Conservation (phyloP, 1,284 basidiomycete genomes). For the Trametes sp. region DNA sequence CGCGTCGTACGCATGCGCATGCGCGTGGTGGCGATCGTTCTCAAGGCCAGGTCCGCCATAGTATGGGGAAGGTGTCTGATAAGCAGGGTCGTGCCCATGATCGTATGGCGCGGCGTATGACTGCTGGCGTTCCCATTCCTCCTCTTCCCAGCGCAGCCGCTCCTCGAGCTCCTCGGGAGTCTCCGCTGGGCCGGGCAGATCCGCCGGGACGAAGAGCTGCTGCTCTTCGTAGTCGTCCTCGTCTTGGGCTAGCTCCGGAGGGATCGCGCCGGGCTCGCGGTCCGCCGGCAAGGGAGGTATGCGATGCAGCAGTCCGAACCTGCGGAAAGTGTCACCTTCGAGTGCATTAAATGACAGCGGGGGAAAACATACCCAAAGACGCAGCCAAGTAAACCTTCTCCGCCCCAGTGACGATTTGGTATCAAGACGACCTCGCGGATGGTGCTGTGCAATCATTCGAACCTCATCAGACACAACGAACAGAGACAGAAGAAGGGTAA, state of each 20-base stretch:
- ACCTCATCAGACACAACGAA: constrained; percentile 19
- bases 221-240: constrained; percentile 63
- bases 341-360: constrained; percentile 12
- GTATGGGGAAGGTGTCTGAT: constrained; percentile 40
- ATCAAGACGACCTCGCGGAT: constrained; percentile 91
- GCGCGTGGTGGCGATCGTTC: constrained; percentile 26
- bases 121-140: constrained; percentile 48
- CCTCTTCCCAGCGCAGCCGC: constrained; percentile 51
- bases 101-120: constrained; percentile 39
- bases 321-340: constrained; percentile 34
- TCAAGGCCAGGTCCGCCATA: constrained; percentile 30
- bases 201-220: constrained; percentile 77
- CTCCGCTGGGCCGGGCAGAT: constrained; percentile 43
- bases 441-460: constrained; percentile 59
- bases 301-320: constrained; percentile 87
- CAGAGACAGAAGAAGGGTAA: constrained; percentile 31
- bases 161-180: constrained; percentile 46
- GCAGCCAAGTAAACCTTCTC: constrained; percentile 92
- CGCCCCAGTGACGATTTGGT: constrained; percentile 96
- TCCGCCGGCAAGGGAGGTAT: constrained; percentile 77
- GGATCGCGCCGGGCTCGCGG: constrained; percentile 58
- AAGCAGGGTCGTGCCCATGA: constrained; percentile 37
- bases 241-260: constrained; percentile 59
- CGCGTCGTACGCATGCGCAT: constrained; percentile 23
- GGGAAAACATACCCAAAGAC: constrained; percentile 81